Base-by-base conservation (phyloP, 2,329 filamentous ascomycete genomes). In the Sporothrix curviconia region DNA sequence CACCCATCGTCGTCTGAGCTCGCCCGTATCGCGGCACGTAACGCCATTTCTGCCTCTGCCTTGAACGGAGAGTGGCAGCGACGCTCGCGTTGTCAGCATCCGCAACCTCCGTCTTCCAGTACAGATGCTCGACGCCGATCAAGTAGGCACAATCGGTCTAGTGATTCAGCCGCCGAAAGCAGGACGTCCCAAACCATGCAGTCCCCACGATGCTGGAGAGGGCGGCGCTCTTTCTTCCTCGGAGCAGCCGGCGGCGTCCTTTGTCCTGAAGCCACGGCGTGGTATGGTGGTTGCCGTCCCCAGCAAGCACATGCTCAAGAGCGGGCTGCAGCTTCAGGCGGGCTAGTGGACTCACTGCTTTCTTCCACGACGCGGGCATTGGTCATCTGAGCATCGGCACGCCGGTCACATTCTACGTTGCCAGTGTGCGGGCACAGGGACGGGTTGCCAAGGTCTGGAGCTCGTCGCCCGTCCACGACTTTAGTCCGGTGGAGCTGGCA, bases 131-230 rank as follows among this genome's bases (percentile, higher is more conserved):
- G 79, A 85, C 52, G 79, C 85, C 15, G 90, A 90, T 9, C 92
- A 99, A 71, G 91, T 92, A 6, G 94, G 92, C 1, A 96, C 92
- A 0, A 81, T 99, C 55, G 92, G 92, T 0, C 76, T 97, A 52
- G 79, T 87, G 3, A 78, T 87, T n/a, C 75, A 80, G 32, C 66
- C 72, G 4, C 64, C 71, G 1, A 1, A 30, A 44, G 5, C 32
- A 56, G 7, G 11, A 28, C 9, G n/a, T 8, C 17, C 12, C 5
- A n/a, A 40, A 3, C 17, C 39, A 14, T 7, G n/a, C 8, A 11
- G 28, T 11, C 28, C n/a, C n/a, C n/a, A n/a, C n/a, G n/a, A n/a
- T n/a, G n/a, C n/a, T 11, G 14, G 24, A 1, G n/a, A 49, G 1
- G 36, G 25, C 17, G 60, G 68, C 15, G 64, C 28, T 34, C 12